A percentile compares a stretch with the other conserved stretches of the same genome.
phyloP scores from a whole-genome alignment of 768 basidiomycete species.

The Boletus fagicola region DNA sequence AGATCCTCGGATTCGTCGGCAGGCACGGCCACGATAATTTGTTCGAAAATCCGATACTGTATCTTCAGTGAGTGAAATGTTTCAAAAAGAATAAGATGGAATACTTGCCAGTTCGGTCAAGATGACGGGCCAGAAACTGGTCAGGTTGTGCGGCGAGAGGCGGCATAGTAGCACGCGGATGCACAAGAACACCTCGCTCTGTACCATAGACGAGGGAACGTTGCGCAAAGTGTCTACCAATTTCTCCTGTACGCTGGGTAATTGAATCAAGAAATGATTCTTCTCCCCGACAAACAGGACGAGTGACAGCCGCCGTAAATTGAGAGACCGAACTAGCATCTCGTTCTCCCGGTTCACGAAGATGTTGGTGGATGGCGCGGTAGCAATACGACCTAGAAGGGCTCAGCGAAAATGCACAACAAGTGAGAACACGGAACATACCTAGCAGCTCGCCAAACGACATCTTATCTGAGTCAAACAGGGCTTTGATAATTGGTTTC shows the following conservation, averaged over 20 bases:
- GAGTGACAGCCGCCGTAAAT: constrained; percentile 83
- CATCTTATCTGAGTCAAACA: constrained; percentile 86
- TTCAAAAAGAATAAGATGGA: neutral
- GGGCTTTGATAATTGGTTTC: constrained; percentile 71
- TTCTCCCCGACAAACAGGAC: constrained; percentile 84
- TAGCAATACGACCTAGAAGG: constrained; percentile 66
- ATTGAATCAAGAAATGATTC: constrained; percentile 85
- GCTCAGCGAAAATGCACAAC: constrained; percentile 22
- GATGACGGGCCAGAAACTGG: constrained; percentile 96
- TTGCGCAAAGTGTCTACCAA: constrained; percentile 89
- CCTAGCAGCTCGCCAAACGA: constrained; percentile 82
- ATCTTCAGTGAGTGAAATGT: neutral
- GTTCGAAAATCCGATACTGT: constrained; percentile 89
- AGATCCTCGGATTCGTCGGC: constrained; percentile 84
- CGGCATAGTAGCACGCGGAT: constrained; percentile 89
- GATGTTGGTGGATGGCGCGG: constrained; percentile 89
- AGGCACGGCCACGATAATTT: constrained; percentile 66
- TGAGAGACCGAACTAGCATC: constrained; percentile 81
- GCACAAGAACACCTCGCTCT: constrained; percentile 93
- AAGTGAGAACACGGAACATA: constrained; percentile 39
- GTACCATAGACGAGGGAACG: constrained; percentile 76
- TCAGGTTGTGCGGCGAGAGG: constrained; percentile 84
- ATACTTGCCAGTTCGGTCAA: constrained; percentile 80
- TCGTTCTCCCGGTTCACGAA: constrained; percentile 96
- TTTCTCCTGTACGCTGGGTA: constrained; percentile 96